Evolutionary conservation across 2,329 filamentous ascomycete genomes (phyloP).

Genomic region (Hymenotorrendiella dingleyae): DNA sequence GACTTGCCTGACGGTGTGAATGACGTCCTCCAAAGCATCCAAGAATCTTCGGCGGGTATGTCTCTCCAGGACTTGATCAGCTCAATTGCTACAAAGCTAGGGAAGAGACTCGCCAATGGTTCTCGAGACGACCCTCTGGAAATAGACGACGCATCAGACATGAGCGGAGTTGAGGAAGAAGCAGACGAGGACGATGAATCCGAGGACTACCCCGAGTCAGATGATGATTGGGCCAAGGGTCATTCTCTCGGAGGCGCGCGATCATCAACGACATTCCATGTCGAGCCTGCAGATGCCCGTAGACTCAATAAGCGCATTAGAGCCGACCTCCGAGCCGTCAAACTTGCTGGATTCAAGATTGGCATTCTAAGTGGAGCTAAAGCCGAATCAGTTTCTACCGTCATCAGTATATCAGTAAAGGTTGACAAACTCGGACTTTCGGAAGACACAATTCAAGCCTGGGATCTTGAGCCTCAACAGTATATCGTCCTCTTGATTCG

Average conservation of each 20-base stretch:
- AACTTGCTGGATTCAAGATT: slow-evolving; percentile 63
- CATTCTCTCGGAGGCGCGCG: slow-evolving; percentile 9
- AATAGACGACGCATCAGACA: slow-evolving; percentile 31
- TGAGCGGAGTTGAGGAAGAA: slow-evolving; percentile 16
- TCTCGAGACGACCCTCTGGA: slow-evolving; percentile 19
- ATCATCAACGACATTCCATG: slow-evolving; percentile 3
- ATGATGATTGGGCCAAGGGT: slow-evolving; percentile 7
- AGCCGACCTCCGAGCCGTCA: slow-evolving; percentile 55
- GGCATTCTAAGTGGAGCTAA: slow-evolving; percentile 51
- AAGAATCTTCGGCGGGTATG: slow-evolving; percentile 17
- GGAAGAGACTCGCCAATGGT: slow-evolving; percentile 16
- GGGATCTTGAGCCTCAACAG: slow-evolving; percentile 60
- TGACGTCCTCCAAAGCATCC: slow-evolving; percentile 26
- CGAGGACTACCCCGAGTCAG: slow-evolving; percentile 14
- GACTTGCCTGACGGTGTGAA: slow-evolving; percentile 38
- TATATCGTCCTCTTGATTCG: slow-evolving; percentile 70
- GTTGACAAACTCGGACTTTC: slow-evolving; percentile 67
- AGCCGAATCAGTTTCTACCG: slow-evolving; percentile 35
- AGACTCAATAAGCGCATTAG: slow-evolving; percentile 38
- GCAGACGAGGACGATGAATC: slow-evolving; percentile 14
- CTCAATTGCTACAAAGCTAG: slow-evolving; percentile 22
- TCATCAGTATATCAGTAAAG: slow-evolving; percentile 63
- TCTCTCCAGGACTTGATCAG: slow-evolving; percentile 21
- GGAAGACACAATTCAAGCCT: slow-evolving; percentile 68
- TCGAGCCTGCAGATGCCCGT: slow-evolving; percentile 12